A percentile compares a stretch with the other conserved stretches of the same genome.
phyloP scores from a whole-genome alignment of 768 basidiomycete genomes.

The Kwoniella dendrophila region DNA sequence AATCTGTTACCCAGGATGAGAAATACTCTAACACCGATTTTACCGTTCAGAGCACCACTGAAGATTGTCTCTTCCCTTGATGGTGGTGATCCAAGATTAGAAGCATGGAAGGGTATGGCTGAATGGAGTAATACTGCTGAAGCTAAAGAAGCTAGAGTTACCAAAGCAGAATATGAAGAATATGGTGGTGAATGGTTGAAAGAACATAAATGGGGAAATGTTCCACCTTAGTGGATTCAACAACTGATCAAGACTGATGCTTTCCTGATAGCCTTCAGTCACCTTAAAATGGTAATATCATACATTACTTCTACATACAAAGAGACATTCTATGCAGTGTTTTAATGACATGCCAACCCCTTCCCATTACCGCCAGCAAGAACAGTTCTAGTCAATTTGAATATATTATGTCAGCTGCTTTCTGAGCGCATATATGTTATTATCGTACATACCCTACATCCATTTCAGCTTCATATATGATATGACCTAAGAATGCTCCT shows the following conservation, averaged over 20 bases:
- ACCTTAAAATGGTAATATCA: no score
- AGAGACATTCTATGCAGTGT: neutral
- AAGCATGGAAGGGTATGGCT: constrained; percentile 95
- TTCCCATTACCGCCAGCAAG: constrained; percentile 61
- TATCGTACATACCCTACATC: constrained; percentile 64
- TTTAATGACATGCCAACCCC: constrained; percentile 76
- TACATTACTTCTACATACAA: neutral
- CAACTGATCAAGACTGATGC: no score
- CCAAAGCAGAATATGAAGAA: constrained; percentile 83
- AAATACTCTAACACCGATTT: constrained; percentile 75
- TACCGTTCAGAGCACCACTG: constrained; percentile 79
- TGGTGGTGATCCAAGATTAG: constrained; percentile 64
- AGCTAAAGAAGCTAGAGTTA: constrained; percentile 64
- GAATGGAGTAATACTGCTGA: constrained; percentile 58
- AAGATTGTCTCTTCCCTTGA: constrained; percentile 63
- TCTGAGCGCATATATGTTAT: no score
- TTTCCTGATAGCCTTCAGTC: no score
- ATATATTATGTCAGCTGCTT: no score
- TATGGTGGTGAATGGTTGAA: constrained; percentile 83
- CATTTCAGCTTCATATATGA: constrained; percentile 69
- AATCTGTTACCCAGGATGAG: constrained; percentile 70
- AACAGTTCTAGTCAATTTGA: constrained; percentile 55
- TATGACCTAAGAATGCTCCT: constrained; percentile 82
- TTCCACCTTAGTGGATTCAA: constrained; percentile 14
- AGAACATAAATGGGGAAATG: constrained; percentile 88